Evolutionary conservation across 164 flowering plant species (phyloP).

Genomic region (Euptelea pleiosperma): DNA sequence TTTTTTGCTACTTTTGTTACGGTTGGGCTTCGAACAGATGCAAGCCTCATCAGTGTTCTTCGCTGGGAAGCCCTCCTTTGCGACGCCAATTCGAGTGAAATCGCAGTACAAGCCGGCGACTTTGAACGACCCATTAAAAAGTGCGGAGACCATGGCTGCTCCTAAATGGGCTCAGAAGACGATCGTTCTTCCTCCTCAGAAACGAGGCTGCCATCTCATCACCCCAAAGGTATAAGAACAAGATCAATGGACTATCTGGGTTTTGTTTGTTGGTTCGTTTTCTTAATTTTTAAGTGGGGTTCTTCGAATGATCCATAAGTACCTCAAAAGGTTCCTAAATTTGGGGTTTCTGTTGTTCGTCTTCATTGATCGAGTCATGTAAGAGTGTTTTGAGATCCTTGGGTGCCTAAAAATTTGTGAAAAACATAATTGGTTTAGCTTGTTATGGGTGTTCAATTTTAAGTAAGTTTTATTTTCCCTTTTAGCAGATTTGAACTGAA

Average conservation of each 20-base stretch:
- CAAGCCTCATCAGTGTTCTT: constrained; percentile 14
- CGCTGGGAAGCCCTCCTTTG: constrained; percentile 7
- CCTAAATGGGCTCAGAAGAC: constrained; percentile 99
- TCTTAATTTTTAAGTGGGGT: too few species aligned
- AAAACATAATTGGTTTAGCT: background rate
- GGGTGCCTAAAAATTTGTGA: background rate
- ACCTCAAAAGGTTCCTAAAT: too few species aligned
- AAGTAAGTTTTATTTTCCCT: too few species aligned
- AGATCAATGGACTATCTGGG: too few species aligned
- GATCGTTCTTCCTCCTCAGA: constrained; percentile 58
- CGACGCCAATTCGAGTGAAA: constrained; percentile 25
- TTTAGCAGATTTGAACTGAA: too few species aligned
- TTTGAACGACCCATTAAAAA: background rate
- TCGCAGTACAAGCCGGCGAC: constrained; percentile 24
- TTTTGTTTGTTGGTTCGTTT: too few species aligned
- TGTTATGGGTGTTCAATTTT: background rate
- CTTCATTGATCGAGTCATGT: background rate
- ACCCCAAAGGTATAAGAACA: constrained; percentile 90
- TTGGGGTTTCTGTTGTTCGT: background rate
- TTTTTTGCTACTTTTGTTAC: background rate
- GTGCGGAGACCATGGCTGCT: constrained; percentile 39
- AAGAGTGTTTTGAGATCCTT: background rate
- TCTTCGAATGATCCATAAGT: too few species aligned
- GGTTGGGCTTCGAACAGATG: constrained; percentile 6
- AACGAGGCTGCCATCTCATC: constrained; percentile 89